phyloP scores from a whole-genome alignment of 805 yeast species.

The Metschnikowia similis region DNA sequence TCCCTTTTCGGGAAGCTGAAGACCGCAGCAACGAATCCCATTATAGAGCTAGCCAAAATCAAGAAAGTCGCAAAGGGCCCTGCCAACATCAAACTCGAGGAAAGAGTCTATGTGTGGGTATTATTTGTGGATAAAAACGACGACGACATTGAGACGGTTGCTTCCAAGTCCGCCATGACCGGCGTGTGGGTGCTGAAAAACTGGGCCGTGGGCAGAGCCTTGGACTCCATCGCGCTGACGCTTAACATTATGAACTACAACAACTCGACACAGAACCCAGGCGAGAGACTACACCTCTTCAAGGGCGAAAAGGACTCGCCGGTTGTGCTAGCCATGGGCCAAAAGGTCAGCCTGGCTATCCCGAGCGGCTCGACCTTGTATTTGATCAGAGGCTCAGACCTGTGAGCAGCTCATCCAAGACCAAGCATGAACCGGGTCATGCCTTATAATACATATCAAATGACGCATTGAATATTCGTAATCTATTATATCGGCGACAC shows the following conservation, averaged over 20 bases:
- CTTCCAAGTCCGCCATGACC: slow-evolving; percentile 24
- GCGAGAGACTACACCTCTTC: slow-evolving; percentile 47
- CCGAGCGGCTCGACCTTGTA: slow-evolving; percentile 49
- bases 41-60: slow-evolving; percentile 35
- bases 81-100: slow-evolving; percentile 34
- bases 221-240: slow-evolving; percentile 49
- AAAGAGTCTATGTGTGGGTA: slow-evolving; percentile 49
- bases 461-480: too few species aligned
- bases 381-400: slow-evolving; percentile 45
- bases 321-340: slow-evolving; percentile 25
- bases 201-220: slow-evolving; percentile 58
- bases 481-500: too few species aligned
- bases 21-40: slow-evolving; percentile 10
- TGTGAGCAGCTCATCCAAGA: background rate
- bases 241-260: slow-evolving; percentile 48
- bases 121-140: slow-evolving; percentile 35
- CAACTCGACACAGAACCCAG: slow-evolving; percentile 39
- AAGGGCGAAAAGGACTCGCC: slow-evolving; percentile 29
- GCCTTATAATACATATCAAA: too few species aligned
- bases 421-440: background rate
- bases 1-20: slow-evolving; percentile 6
- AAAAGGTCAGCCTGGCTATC: slow-evolving; percentile 38
- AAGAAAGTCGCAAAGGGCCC: slow-evolving; percentile 53
- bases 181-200: slow-evolving; percentile 47
- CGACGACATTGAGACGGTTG: slow-evolving; percentile 22